Base-by-base conservation (phyloP, 257 asterid species). In the Ilex asprella region DNA sequence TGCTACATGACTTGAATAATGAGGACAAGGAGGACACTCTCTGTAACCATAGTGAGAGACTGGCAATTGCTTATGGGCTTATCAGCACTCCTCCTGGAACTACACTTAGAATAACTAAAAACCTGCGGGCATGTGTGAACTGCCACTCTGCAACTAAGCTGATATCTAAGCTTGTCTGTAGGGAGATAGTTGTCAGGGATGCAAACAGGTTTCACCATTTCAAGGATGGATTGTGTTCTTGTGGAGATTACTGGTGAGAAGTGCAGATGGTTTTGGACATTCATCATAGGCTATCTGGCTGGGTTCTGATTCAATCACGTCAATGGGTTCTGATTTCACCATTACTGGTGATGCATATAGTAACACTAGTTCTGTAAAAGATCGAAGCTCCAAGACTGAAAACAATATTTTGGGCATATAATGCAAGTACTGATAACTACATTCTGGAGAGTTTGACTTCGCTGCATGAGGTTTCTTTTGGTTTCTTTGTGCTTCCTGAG, bases 381-480 rank as follows among this genome's bases (percentile, higher is more conserved):
- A 80, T 91, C 12, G 79, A 77, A 56, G 88, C 94, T 2, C 88
- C 94, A 0, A 52, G 54, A 2, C 73, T 91, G 1, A 43, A 61
- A 49, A 60, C 16, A 6, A 73, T 91, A 9, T 52, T 56, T 39
- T 91, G 98, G 98, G 79, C 83, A 2, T 66, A 61, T 55, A 88
- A 84, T 69, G 70, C 83, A 2, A 76, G 88, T 3, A 75, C 95
- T 0, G 83, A 82, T 27, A 84, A 70, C 39, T 73, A 82, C 46
- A 10, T 65, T 31, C 52, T 88, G 70, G 67, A 59, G 58, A 74
- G 80, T 15, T 74, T 88, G 35, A 60, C 70, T 35, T 74, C 68
- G 0, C 30, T 91, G 49, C 56, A 50, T 1, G 82, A 86, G 56
- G 95, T 89, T 0, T 72, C 62, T 32, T 81, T 91, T 12, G 94